Evolutionary conservation across 164 flowering plant species (phyloP).

Genomic region (Euptelea pleiosperma): DNA sequence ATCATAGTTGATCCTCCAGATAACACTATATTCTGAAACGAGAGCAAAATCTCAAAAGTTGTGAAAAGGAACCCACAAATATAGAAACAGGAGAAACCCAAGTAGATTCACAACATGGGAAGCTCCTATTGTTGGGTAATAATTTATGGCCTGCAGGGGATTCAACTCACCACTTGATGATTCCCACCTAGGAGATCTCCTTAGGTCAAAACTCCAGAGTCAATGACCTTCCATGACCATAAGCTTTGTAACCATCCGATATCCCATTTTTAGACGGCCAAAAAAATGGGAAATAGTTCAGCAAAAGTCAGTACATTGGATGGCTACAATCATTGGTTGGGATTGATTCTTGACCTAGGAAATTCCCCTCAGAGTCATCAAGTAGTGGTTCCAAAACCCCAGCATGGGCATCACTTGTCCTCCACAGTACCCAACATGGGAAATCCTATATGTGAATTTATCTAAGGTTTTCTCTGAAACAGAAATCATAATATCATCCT

Average conservation of each 20-base stretch:
- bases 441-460: background rate
- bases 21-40: conserved; percentile 79
- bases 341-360: background rate
- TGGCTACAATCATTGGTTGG: background rate
- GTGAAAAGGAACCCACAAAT: conserved; percentile 2
- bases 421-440: background rate
- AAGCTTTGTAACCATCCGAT: background rate
- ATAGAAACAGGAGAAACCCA: conserved; percentile 2
- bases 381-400: background rate
- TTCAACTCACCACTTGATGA: background rate
- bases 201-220: background rate
- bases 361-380: background rate
- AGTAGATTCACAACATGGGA: conserved; percentile 3
- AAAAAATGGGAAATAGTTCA: background rate
- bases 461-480: background rate
- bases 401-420: background rate
- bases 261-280: background rate
- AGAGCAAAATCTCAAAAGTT: background rate
- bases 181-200: background rate
- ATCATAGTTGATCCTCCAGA: conserved; percentile 99
- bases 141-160: background rate
- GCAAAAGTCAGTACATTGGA: background rate
- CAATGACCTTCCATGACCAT: background rate
- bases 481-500: conserved; percentile 1
- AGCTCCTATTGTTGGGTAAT: background rate